Percentiles rank a stretch among this genome's conserved stretches.
Conservation (phyloP, 2,329 filamentous ascomycete genomes). For the Xylaria multiplex region DNA sequence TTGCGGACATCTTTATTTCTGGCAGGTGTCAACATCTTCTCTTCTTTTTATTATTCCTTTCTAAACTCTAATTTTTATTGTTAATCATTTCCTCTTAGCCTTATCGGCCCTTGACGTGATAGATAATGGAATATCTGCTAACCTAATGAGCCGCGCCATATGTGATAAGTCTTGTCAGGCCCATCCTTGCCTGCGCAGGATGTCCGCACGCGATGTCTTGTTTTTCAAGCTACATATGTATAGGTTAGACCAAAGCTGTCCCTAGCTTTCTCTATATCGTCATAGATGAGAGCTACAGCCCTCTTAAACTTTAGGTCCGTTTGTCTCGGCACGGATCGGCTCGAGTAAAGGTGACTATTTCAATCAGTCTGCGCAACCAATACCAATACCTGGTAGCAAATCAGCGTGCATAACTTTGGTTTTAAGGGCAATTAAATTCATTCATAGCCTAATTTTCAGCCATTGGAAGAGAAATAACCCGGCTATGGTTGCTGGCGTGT, state of each 20-base stretch:
- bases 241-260: not conserved
- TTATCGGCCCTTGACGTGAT: slow-evolving; percentile 3
- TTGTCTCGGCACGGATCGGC: not conserved
- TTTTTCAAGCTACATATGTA: not conserved
- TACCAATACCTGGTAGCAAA: not conserved
- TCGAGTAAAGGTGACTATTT: not conserved
- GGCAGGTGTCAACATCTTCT: slow-evolving; percentile 22
- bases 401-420: not conserved
- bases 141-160: not conserved
- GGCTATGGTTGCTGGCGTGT: not conserved
- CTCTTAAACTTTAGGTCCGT: not conserved
- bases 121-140: slow-evolving; percentile 1
- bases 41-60: not conserved
- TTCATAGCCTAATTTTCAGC: slow-evolving; percentile 17
- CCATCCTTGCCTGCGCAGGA: not conserved
- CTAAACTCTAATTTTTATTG: slow-evolving; percentile 8
- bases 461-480: not conserved
- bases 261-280: not conserved
- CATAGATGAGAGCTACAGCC: not conserved
- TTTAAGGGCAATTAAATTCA: not conserved
- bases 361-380: not conserved
- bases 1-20: slow-evolving; percentile 13
- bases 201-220: not conserved
- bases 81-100: not conserved
- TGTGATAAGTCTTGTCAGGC: not conserved